Percentiles rank a stretch among this genome's conserved stretches.
phyloP scores from a whole-genome alignment of 768 basidiomycete genomes.

The Lentinula sp. region DNA sequence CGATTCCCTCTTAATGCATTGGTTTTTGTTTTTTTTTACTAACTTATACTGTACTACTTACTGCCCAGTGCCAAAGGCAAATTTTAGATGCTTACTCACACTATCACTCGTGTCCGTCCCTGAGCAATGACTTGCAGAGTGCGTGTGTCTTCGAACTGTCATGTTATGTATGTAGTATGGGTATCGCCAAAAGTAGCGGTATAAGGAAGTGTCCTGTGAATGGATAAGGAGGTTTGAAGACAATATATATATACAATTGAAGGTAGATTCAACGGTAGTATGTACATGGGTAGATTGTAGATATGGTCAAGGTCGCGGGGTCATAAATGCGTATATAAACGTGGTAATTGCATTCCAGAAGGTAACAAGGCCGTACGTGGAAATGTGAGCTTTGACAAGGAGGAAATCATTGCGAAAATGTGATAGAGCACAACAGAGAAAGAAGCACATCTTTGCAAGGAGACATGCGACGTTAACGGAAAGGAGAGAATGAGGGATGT shows the following conservation, averaged over 20 bases:
- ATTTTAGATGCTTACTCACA: too few species aligned
- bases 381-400: background rate
- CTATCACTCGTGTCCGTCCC: too few species aligned
- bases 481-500: background rate
- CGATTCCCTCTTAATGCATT: conserved; percentile 53
- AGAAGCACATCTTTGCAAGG: background rate
- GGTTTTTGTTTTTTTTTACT: too few species aligned
- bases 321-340: background rate
- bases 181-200: background rate
- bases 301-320: too few species aligned
- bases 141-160: too few species aligned
- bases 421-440: background rate
- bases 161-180: too few species aligned
- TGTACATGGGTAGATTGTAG: background rate
- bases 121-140: too few species aligned
- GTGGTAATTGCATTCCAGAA: too few species aligned
- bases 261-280: background rate
- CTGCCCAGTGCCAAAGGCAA: too few species aligned
- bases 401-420: background rate
- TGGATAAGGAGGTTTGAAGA: background rate
- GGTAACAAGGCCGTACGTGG: background rate
- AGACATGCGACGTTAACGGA: background rate
- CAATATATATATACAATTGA: background rate
- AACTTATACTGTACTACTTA: too few species aligned
- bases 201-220: background rate